Evolutionary conservation across 805 yeast species (phyloP).

Genomic region (Yueomyces sinensis): DNA sequence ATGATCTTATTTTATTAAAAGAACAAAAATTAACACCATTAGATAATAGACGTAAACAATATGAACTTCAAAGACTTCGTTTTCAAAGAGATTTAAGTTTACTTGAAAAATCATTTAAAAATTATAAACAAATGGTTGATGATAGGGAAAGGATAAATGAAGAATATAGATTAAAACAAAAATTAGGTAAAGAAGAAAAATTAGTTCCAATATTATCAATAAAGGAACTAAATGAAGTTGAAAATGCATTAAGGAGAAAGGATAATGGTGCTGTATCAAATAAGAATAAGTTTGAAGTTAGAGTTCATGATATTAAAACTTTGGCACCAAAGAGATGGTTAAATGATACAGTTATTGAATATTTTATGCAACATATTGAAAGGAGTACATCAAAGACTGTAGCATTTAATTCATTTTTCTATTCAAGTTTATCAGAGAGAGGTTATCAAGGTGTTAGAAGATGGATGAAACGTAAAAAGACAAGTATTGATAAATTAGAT

Average conservation of each 20-base stretch:
- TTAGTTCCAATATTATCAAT: constrained; percentile 16
- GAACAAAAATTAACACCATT: constrained; percentile 17
- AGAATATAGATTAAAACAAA: constrained; percentile 17
- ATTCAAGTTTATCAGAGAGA: constrained; percentile 47
- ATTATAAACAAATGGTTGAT: constrained; percentile 31
- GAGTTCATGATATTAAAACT: constrained; percentile 55
- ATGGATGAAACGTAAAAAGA: constrained; percentile 73
- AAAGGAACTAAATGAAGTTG: constrained; percentile 13
- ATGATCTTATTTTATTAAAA: constrained; percentile 15
- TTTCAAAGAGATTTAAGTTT: constrained; percentile 19
- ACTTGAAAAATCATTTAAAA: constrained; percentile 27
- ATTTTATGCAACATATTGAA: constrained; percentile 38
- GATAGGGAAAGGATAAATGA: constrained; percentile 30
- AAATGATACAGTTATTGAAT: constrained; percentile 83
- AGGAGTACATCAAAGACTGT: constrained; percentile 31
- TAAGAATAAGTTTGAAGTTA: constrained; percentile 41
- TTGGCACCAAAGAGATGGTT: constrained; percentile 67
- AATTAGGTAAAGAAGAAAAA: constrained; percentile 6
- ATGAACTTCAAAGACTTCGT: constrained; percentile 7
- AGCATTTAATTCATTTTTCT: constrained; percentile 84
- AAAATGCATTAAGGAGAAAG: constrained; percentile 17
- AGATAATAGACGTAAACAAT: constrained; percentile 14
- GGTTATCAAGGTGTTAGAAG: constrained; percentile 75
- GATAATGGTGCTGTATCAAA: constrained; percentile 17
- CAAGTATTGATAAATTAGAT: constrained; percentile 49